Evolutionary conservation across 345 rosid species (phyloP).

Genomic region (Corchorus olitorius): DNA sequence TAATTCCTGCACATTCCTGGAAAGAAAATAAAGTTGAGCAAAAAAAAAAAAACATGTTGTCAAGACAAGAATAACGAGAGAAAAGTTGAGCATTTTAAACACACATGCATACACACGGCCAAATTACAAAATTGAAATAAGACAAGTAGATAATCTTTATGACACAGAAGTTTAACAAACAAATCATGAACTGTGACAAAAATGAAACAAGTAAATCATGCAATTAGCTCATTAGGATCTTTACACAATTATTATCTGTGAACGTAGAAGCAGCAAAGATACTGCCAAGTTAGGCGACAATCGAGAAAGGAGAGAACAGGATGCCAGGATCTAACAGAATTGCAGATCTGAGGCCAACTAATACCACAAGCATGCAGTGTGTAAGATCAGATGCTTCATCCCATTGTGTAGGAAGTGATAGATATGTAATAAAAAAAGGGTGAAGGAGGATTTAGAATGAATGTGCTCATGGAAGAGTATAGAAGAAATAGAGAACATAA

Average conservation of each 20-base stretch:
- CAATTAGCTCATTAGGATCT: constrained; percentile 4
- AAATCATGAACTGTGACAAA: constrained; percentile 1
- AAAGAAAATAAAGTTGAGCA: constrained; percentile 2
- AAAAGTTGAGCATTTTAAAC: not conserved
- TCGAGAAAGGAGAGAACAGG: constrained; percentile 12
- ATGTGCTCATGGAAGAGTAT: not conserved
- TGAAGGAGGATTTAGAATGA: not conserved
- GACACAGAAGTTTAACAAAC: not conserved
- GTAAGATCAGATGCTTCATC: not conserved
- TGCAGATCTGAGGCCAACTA: not conserved
- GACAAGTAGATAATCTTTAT: not conserved
- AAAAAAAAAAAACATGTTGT: not conserved
- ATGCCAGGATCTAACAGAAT: not conserved
- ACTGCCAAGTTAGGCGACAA: not conserved
- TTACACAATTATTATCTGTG: not conserved
- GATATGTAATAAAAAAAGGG: not conserved
- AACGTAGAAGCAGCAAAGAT: not conserved
- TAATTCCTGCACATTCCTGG: constrained; percentile 80
- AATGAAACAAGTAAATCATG: not conserved
- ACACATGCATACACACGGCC: not conserved
- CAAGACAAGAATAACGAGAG: constrained; percentile 7
- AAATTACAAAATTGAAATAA: not conserved
- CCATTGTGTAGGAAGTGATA: not conserved
- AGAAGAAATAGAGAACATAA: not conserved
- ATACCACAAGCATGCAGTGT: not conserved